These are phyloP conservation scores for Rhynchosporium secalis DNA, from an alignment of 2,329 filamentous ascomycete genomes.

Conservation along the genomic window DNA sequence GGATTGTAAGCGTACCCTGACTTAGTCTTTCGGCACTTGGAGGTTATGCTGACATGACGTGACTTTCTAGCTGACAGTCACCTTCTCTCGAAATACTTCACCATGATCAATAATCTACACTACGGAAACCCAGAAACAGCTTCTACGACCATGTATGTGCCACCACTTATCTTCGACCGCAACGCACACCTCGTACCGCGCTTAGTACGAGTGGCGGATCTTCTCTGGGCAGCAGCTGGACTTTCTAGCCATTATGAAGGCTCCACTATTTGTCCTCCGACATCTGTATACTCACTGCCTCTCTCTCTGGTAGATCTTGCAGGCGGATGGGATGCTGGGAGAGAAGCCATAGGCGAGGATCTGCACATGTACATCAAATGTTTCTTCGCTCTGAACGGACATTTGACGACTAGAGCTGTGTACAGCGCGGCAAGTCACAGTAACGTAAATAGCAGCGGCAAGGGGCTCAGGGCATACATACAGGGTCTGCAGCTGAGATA, in stretches of 20 bases:
- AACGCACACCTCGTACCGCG: constrained; percentile 68
- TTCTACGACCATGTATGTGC: constrained; percentile 64
- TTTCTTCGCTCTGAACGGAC: constrained; percentile 72
- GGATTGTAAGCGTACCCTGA: constrained; percentile 57
- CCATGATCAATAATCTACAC: constrained; percentile 64
- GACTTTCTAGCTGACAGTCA: constrained; percentile 63
- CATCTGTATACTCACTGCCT: constrained; percentile 71
- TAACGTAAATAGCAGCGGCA: constrained; percentile 65
- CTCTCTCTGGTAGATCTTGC: constrained; percentile 67
- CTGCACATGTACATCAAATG: constrained; percentile 79
- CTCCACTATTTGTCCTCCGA: constrained; percentile 67
- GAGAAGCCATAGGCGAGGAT: constrained; percentile 73
- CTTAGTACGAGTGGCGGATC: constrained; percentile 69
- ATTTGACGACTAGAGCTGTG: constrained; percentile 63
- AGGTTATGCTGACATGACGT: neutral
- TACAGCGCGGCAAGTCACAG: constrained; percentile 71
- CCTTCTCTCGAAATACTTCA: constrained; percentile 67
- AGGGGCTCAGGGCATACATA: constrained; percentile 50
- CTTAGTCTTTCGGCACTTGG: neutral
- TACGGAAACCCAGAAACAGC: constrained; percentile 58
- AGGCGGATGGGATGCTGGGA: constrained; percentile 70
- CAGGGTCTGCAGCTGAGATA: constrained; percentile 65
- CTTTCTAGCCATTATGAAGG: constrained; percentile 66
- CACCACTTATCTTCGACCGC: constrained; percentile 72
- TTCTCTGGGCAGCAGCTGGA: constrained; percentile 71